Conservation (phyloP, 352 stramenopile species). For the Phytophthora kernoviae region DNA sequence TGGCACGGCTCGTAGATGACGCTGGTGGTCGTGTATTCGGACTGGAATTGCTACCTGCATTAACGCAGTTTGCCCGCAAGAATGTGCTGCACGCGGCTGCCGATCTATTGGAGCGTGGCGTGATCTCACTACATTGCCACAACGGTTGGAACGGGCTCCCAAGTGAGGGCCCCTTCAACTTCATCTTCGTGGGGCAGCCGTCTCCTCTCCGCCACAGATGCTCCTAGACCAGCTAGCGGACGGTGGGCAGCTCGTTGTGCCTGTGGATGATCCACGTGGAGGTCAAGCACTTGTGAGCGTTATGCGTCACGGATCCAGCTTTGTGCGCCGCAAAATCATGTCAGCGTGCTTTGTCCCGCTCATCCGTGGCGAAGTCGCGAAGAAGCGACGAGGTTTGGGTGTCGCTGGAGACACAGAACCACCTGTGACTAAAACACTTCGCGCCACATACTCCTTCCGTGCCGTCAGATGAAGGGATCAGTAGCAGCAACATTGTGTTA, state of each 20-base stretch:
- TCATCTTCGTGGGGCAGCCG: constrained; percentile 97
- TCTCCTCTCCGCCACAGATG: constrained; percentile 75
- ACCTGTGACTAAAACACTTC: constrained; percentile 7
- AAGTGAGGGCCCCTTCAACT: constrained; percentile 92
- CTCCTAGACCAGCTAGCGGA: constrained; percentile 91
- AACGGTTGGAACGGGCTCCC: constrained; percentile 93
- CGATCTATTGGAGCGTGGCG: constrained; percentile 74
- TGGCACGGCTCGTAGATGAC: constrained; percentile 81
- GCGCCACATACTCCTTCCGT: constrained; percentile 18
- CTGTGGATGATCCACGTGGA: constrained; percentile 79
- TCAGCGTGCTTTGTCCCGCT: constrained; percentile 77
- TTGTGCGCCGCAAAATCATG: constrained; percentile 63
- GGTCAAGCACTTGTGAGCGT: constrained; percentile 79
- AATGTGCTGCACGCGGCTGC: constrained; percentile 81
- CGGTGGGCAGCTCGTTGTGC: constrained; percentile 92
- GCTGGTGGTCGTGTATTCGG: constrained; percentile 75
- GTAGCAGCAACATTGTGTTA: background rate
- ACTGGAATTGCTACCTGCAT: constrained; percentile 84
- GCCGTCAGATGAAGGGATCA: constrained; percentile 15
- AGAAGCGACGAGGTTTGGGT: constrained; percentile 18
- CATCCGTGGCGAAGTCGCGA: constrained; percentile 35
- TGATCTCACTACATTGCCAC: constrained; percentile 51
- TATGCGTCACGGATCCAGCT: constrained; percentile 46
- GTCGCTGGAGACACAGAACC: constrained; percentile 10
- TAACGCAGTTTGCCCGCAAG: constrained; percentile 81